phyloP scores from a whole-genome alignment of 345 rosid genomes.

The Sisymbrium irio region DNA sequence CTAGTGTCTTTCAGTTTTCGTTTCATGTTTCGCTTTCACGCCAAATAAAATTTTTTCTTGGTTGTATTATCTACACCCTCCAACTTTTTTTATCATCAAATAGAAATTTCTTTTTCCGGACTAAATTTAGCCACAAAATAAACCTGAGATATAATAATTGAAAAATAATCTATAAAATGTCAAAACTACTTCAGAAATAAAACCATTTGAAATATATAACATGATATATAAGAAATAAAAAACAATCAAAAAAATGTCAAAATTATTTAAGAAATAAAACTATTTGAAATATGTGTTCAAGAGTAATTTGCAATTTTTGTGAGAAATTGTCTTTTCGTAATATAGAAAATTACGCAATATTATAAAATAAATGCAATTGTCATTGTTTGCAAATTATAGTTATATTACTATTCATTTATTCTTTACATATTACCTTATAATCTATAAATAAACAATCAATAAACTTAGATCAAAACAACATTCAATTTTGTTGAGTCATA shows the following conservation, averaged over 20 bases:
- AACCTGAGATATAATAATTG: no score
- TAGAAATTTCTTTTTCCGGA: not conserved
- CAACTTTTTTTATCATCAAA: not conserved
- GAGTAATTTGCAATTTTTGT: not conserved
- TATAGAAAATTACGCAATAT: not conserved
- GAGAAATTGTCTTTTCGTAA: not conserved
- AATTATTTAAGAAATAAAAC: not conserved
- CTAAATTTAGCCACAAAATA: not conserved
- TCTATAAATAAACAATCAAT: no score
- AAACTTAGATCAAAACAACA: not conserved
- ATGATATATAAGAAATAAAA: not conserved
- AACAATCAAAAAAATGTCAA: not conserved
- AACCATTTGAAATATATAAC: not conserved
- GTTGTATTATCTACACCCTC: not conserved
- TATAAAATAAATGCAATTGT: no score
- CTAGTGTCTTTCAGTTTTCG: conserved; percentile 23
- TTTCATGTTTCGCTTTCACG: conserved; percentile 20
- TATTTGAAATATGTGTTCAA: not conserved
- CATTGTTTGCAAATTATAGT: no score
- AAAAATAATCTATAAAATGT: no score
- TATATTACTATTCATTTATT: no score
- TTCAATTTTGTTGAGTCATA: not conserved
- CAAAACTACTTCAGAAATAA: no score
- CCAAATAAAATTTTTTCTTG: not conserved
- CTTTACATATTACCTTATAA: no score